Evolutionary conservation across 768 basidiomycete genomes (phyloP).

Genomic region (Amylocystis lapponica): DNA sequence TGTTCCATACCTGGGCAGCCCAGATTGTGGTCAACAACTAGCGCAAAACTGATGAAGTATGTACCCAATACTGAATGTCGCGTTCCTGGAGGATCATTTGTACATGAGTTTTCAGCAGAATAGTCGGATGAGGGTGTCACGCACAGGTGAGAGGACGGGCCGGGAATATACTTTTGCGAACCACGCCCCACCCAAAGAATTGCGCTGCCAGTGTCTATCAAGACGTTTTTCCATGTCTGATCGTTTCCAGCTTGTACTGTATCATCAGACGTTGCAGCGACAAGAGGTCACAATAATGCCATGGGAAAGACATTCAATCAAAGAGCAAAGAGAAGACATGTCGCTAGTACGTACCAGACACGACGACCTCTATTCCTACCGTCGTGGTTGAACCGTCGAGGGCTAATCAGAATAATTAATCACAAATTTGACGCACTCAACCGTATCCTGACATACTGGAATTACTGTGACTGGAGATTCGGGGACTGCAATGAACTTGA

Average conservation of each 20-base stretch:
- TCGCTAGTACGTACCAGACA: too few species aligned
- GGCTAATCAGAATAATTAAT: too few species aligned
- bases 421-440: too few species aligned
- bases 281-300: too few species aligned
- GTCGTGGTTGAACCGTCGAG: too few species aligned
- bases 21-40: not conserved
- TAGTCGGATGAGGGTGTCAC: not conserved
- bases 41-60: not conserved
- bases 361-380: too few species aligned
- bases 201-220: conserved; percentile 7
- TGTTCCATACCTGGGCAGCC: not conserved
- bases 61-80: not conserved
- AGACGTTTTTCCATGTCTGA: conserved; percentile 2
- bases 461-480: too few species aligned
- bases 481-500: too few species aligned
- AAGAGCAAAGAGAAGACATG: too few species aligned
- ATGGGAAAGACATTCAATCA: too few species aligned
- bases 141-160: conserved; percentile 1
- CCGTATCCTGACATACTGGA: too few species aligned
- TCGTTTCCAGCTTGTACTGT: conserved; percentile 4
- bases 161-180: not conserved
- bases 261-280: too few species aligned
- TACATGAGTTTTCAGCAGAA: not conserved
- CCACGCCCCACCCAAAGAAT: conserved; percentile 7
- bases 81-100: not conserved